Evolutionary conservation across 2,329 filamentous ascomycete genomes (phyloP).

Genomic region (Nothopassalora personata): DNA sequence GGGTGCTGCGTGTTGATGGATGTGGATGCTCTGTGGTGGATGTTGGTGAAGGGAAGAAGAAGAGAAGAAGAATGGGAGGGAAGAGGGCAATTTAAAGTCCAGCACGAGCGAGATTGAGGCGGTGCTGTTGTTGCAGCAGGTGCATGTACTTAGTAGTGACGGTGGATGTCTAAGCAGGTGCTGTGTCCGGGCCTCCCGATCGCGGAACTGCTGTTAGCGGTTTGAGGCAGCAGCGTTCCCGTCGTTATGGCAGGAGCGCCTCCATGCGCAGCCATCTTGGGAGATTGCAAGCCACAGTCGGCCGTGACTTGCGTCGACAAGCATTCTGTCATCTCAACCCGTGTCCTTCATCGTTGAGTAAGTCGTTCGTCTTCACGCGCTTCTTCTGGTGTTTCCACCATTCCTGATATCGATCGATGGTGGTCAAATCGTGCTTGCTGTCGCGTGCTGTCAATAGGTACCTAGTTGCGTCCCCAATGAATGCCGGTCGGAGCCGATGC

Average conservation of each 20-base stretch:
- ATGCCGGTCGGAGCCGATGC: too few species aligned
- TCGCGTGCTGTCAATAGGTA: too few species aligned
- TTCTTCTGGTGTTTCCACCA: too few species aligned
- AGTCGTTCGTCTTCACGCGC: too few species aligned
- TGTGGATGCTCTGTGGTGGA: not conserved
- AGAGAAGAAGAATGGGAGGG: not conserved
- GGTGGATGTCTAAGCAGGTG: not conserved
- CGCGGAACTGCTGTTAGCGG: not conserved
- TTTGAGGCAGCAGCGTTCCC: not conserved
- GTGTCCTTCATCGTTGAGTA: too few species aligned
- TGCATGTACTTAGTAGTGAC: not conserved
- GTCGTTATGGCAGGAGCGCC: not conserved
- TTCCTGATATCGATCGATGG: too few species aligned
- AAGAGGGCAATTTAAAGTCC: not conserved
- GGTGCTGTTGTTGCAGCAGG: not conserved
- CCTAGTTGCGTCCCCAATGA: too few species aligned
- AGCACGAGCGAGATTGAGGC: not conserved
- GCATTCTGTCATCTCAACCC: too few species aligned
- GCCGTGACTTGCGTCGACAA: too few species aligned
- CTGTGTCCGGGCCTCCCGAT: not conserved
- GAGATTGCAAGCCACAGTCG: too few species aligned
- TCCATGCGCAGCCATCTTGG: too few species aligned
- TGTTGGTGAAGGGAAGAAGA: not conserved
- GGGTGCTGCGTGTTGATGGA: not conserved
- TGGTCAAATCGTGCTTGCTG: too few species aligned